Evolutionary conservation across 2,329 filamentous ascomycete genomes (phyloP).

Genomic region (Phialophora macrospora): DNA sequence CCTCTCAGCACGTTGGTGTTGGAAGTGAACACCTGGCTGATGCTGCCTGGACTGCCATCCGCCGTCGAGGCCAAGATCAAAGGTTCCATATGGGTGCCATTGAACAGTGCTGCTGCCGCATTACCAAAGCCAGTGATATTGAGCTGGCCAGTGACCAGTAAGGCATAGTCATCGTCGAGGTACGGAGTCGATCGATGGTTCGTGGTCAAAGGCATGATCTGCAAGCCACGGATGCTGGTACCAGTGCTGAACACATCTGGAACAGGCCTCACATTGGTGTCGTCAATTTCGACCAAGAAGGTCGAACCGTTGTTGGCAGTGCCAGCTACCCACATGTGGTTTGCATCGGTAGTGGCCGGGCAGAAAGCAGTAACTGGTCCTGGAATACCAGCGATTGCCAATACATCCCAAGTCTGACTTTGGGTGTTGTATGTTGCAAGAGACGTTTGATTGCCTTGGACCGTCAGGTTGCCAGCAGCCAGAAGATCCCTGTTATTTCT

Average conservation of each 20-base stretch:
- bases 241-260: slow-evolving; percentile 65
- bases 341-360: slow-evolving; percentile 71
- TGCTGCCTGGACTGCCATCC: slow-evolving; percentile 69
- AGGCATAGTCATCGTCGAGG: slow-evolving; percentile 68
- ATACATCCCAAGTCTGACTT: slow-evolving; percentile 67
- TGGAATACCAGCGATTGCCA: slow-evolving; percentile 68
- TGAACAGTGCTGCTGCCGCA: slow-evolving; percentile 84
- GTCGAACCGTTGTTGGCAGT: slow-evolving; percentile 68
- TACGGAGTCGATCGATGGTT: slow-evolving; percentile 69
- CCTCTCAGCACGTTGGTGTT: slow-evolving; percentile 75
- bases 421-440: slow-evolving; percentile 76
- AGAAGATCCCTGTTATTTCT: slow-evolving; percentile 71
- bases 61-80: slow-evolving; percentile 77
- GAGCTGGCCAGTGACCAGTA: slow-evolving; percentile 85
- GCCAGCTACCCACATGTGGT: slow-evolving; percentile 82
- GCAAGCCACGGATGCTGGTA: slow-evolving; percentile 76
- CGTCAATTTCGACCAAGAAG: slow-evolving; percentile 84
- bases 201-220: slow-evolving; percentile 74
- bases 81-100: slow-evolving; percentile 77
- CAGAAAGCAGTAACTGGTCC: slow-evolving; percentile 79
- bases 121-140: slow-evolving; percentile 75
- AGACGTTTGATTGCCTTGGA: slow-evolving; percentile 68
- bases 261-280: slow-evolving; percentile 70
- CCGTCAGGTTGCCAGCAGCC: slow-evolving; percentile 74
- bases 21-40: slow-evolving; percentile 83